Conservation (phyloP, 2,329 filamentous ascomycete species). For the Monosporascus sp. region DNA sequence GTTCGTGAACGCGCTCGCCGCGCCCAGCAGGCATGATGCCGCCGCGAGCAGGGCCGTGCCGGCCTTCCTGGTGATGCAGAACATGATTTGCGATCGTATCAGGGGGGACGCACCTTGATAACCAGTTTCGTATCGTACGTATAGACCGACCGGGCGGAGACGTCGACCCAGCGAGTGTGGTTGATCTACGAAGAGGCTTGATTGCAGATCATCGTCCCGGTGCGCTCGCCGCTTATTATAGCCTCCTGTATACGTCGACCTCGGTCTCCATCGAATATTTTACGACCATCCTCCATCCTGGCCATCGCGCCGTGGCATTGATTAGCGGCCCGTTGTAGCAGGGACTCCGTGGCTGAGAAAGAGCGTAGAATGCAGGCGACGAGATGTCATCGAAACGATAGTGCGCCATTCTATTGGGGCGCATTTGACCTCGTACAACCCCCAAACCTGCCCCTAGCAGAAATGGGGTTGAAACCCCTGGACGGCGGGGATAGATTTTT, state of each 20-base stretch:
- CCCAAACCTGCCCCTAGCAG: neutral
- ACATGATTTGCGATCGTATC: conserved; percentile 4
- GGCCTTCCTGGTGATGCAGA: conserved; percentile 1
- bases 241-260: neutral
- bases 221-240: too few species aligned
- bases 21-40: conserved; percentile 12
- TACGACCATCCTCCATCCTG: neutral
- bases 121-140: too few species aligned
- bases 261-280: neutral
- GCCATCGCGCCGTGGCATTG: neutral
- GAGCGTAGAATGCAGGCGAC: too few species aligned
- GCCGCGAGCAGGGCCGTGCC: conserved; percentile 10
- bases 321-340: too few species aligned
- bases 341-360: too few species aligned
- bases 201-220: too few species aligned
- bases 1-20: conserved; percentile 40
- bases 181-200: too few species aligned
- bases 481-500: too few species aligned
- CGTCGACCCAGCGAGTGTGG: too few species aligned
- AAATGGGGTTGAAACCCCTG: neutral
- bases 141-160: too few species aligned
- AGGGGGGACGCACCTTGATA: too few species aligned
- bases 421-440: neutral
- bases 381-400: neutral
- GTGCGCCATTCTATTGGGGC: neutral